Conservation (phyloP, 1,284 basidiomycete species). For the Microbotryum scabiosae region DNA sequence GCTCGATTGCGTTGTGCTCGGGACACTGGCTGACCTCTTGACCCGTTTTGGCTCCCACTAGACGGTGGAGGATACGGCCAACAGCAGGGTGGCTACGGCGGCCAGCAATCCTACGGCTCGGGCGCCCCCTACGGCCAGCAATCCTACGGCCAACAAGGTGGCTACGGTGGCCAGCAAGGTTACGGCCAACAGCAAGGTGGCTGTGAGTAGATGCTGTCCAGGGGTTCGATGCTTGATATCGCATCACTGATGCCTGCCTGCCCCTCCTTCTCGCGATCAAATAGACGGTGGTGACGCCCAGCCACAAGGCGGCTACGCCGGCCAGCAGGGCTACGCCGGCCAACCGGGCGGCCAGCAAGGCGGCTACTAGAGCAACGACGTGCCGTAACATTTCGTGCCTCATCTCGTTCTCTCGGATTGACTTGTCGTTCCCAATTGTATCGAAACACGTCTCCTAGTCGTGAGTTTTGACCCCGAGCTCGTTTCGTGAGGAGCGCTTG, state of each 20-base stretch:
- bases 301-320: conserved; percentile 3
- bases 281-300: not conserved
- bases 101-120: conserved; percentile 14
- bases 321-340: conserved; percentile 12
- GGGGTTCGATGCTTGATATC: too few species aligned
- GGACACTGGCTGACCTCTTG: not conserved
- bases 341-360: conserved; percentile 9
- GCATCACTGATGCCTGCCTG: too few species aligned
- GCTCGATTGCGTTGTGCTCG: not conserved
- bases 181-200: conserved; percentile 9
- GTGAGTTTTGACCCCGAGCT: too few species aligned
- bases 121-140: conserved; percentile 26
- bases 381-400: too few species aligned
- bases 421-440: too few species aligned
- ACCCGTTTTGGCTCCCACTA: not conserved
- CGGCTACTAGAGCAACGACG: conserved; percentile 1
- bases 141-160: conserved; percentile 8
- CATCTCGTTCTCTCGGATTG: too few species aligned
- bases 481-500: too few species aligned
- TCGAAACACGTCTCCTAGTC: too few species aligned
- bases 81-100: conserved; percentile 4
- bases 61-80: conserved; percentile 5
- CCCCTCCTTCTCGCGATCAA: too few species aligned
- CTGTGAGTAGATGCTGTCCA: not conserved
- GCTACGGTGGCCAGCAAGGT: not conserved